A percentile compares a stretch with the other conserved stretches of the same genome.
Evolutionary conservation across 345 rosid genomes (phyloP).

Genomic region (Gynandropsis gynandra): DNA sequence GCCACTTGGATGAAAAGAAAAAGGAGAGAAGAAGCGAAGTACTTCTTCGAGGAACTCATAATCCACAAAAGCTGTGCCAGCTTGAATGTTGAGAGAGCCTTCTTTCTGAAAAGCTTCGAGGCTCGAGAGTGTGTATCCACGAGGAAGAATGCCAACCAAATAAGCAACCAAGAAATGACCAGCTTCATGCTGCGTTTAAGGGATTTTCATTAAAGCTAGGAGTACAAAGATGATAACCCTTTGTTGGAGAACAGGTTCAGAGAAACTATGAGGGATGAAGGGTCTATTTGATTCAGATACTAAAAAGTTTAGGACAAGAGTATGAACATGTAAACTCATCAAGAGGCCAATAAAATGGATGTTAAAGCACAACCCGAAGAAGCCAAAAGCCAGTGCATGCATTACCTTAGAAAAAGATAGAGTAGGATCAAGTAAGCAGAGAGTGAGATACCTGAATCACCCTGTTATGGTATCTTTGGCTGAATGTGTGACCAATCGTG

Average conservation of each 20-base stretch:
- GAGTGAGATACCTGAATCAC: constrained; percentile 57
- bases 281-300: too few relatives aligned
- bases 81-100: constrained; percentile 92
- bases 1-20: not conserved
- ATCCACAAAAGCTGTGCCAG: constrained; percentile 84
- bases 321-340: too few relatives aligned
- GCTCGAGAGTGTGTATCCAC: constrained; percentile 65
- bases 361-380: too few relatives aligned
- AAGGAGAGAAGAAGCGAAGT: constrained; percentile 16
- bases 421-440: constrained; percentile 2
- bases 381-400: not conserved
- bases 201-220: not conserved
- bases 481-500: constrained; percentile 69
- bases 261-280: too few relatives aligned
- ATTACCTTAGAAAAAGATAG: not conserved
- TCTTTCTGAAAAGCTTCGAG: constrained; percentile 75
- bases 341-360: too few relatives aligned
- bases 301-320: too few relatives aligned
- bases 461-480: constrained; percentile 69
- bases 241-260: too few relatives aligned
- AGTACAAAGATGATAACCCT: not conserved
- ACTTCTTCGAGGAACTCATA: constrained; percentile 89
- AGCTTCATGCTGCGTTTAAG: constrained; percentile 73
- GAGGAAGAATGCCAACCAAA: constrained; percentile 75
- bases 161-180: constrained; percentile 96